Evolutionary conservation across 1,284 basidiomycete genomes (phyloP), one percentile per base, ranked within the genome.

Genomic region (Leccinum angustisporum): DNA sequence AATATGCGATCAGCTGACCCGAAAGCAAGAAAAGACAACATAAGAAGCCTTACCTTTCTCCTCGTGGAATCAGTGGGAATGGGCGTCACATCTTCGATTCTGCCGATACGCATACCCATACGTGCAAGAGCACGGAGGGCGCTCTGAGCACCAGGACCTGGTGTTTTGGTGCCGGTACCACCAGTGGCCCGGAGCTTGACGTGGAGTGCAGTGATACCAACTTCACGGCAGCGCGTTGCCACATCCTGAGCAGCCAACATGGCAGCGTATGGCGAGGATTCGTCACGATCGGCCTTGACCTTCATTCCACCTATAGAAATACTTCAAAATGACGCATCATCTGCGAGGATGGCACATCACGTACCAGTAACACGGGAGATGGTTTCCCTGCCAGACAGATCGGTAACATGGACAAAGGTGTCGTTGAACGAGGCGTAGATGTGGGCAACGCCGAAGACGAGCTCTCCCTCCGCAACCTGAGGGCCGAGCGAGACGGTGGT

Each of bases 201-300:
- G 83, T 97, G 95, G 62, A 98, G 90, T 63, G 97, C 97, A 70
- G 93, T 98, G 82, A 99, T 94, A 67, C 97, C 97, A 71, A 98
- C 94, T 83, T 99, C 97, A 78, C 94, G 94, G 91, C 97, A 99
- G 72, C 97, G 94, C 62, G 84, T 79, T 66, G 97, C 96, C 70
- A 95, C 94, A 76, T 98, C 97, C 83, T 98, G 97, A 60, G 97
- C 97, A 66, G 97, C 97, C 80, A 98, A 86, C 97, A 99, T 98
- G 77, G 97, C 97, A 67, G 97, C 97, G 83, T 98, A 99, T 30
- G 97, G 94, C 48, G 97, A 98, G 57, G 96, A 98, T 84, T 99
- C 97, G 83, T 99, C 97, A 82, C 97, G 94, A 81, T 99, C 97
- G 48, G 97, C 97, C 86, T 99, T 99, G 84, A 99, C 97, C 85